Conservation (phyloP, 257 asterid genomes). For the Jasminum sambac region DNA sequence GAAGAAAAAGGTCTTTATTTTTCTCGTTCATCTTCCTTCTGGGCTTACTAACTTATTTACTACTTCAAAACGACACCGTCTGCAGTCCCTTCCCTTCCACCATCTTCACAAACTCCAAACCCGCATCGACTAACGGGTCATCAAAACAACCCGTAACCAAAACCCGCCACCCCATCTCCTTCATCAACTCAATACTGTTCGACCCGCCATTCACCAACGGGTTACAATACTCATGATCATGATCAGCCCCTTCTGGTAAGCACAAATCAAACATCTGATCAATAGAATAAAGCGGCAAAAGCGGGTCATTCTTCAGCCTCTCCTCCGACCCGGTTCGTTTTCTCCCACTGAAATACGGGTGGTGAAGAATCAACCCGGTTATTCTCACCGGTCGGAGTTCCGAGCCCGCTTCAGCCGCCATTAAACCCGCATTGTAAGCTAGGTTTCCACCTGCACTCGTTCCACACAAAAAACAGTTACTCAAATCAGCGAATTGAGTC, state of each 20-base stretch:
- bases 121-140: constrained; percentile 24
- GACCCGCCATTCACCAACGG: constrained; percentile 14
- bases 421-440: constrained; percentile 38
- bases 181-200: constrained; percentile 9
- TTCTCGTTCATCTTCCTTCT: no score
- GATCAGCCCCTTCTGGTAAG: constrained; percentile 27
- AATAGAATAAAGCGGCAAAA: constrained; percentile 24
- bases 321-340: constrained; percentile 30
- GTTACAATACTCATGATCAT: no score
- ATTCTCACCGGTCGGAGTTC: constrained; percentile 32
- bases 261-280: constrained; percentile 29
- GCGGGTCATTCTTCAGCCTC: constrained; percentile 22
- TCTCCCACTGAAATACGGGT: constrained; percentile 31
- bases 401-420: neutral
- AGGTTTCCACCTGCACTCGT: constrained; percentile 44
- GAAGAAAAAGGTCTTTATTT: no score
- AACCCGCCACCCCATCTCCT: constrained; percentile 22
- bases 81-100: constrained; percentile 36
- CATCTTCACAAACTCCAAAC: constrained; percentile 30
- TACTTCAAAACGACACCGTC: constrained; percentile 19
- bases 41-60: no score
- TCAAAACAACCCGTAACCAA: constrained; percentile 22
- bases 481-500: constrained; percentile 31
- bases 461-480: constrained; percentile 33
- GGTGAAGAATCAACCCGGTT: constrained; percentile 29